Conservation (phyloP, 495 filamentous ascomycete species). For the Penicillium simplicissimum region DNA sequence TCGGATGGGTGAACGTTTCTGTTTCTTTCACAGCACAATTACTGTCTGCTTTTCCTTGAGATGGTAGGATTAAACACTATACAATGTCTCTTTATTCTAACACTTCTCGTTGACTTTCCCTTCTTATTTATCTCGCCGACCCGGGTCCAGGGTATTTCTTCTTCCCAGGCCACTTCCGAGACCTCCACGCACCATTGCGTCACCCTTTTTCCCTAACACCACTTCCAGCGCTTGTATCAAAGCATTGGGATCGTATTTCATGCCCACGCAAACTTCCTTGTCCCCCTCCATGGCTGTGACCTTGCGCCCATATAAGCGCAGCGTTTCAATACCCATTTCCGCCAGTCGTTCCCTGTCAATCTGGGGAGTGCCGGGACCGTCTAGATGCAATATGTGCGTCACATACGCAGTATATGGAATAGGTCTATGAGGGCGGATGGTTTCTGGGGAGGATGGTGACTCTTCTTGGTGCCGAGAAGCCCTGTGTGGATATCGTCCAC, state of each 20-base stretch:
- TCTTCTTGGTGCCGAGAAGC: constrained; percentile 1
- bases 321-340: constrained; percentile 69
- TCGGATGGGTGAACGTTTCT: no score
- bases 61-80: not conserved
- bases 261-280: constrained; percentile 40
- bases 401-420: constrained; percentile 62
- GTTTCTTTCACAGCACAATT: not conserved
- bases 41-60: not conserved
- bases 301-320: constrained; percentile 73
- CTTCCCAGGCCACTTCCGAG: constrained; percentile 55
- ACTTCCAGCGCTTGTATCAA: constrained; percentile 75
- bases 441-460: constrained; percentile 15
- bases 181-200: constrained; percentile 45
- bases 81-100: not conserved
- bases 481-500: constrained; percentile 29
- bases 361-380: constrained; percentile 66
- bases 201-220: constrained; percentile 70
- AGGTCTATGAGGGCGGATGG: constrained; percentile 10
- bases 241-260: constrained; percentile 76
- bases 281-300: constrained; percentile 37
- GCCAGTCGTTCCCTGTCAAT: constrained; percentile 67
- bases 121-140: constrained; percentile 27
- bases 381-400: constrained; percentile 81
- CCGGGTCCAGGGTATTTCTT: constrained; percentile 65
- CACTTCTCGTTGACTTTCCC: not conserved